These are phyloP conservation scores for Podospora pseudopauciseta DNA, from an alignment of 495 filamentous ascomycete species.

Conservation along the genomic window DNA sequence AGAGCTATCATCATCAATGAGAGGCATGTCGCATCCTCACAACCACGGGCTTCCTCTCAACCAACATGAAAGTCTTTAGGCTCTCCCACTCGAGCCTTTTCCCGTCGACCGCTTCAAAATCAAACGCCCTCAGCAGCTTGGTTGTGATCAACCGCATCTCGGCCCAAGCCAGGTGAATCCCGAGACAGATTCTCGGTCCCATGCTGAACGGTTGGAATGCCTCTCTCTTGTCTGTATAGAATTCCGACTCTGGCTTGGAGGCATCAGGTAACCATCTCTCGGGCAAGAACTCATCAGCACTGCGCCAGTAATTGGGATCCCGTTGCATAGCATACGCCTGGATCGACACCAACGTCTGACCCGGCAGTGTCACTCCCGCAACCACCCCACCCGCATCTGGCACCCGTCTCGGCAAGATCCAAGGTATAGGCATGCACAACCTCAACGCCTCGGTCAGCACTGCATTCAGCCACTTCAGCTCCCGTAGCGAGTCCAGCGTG, in stretches of 20 bases:
- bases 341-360: constrained; percentile 31
- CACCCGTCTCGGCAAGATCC: constrained; percentile 31
- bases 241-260: constrained; percentile 34
- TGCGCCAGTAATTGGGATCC: constrained; percentile 21
- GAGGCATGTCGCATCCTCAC: not conserved
- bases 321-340: constrained; percentile 32
- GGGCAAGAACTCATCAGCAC: constrained; percentile 27
- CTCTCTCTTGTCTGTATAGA: constrained; percentile 40
- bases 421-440: constrained; percentile 35
- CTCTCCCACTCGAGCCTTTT: constrained; percentile 6
- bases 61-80: constrained; percentile 7
- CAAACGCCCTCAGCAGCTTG: constrained; percentile 50
- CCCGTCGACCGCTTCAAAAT: constrained; percentile 30
- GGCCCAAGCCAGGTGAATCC: constrained; percentile 48
- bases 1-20: not conserved
- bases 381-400: constrained; percentile 32
- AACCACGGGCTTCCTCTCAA: constrained; percentile 5
- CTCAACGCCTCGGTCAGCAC: constrained; percentile 46
- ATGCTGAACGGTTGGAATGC: constrained; percentile 51
- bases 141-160: constrained; percentile 52
- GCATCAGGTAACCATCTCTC: constrained; percentile 48
- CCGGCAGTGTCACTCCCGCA: constrained; percentile 30
- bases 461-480: constrained; percentile 43
- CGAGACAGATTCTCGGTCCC: constrained; percentile 55
- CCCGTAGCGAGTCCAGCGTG: constrained; percentile 37